phyloP scores from a whole-genome alignment of 192 early-diverging fungal species.

The Ambispora gerdemannii region DNA sequence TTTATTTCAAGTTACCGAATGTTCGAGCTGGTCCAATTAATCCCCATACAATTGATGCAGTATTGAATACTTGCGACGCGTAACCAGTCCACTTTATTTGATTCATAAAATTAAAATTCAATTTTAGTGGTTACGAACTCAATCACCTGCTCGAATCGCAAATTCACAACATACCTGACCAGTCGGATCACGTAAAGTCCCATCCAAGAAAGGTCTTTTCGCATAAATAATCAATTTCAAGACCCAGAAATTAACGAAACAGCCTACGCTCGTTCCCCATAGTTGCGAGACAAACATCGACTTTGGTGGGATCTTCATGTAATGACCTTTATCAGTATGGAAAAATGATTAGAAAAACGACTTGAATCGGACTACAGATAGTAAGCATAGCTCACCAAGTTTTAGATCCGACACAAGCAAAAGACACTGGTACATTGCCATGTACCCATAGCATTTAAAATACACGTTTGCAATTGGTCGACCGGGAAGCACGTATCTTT shows the following conservation, averaged over 20 bases:
- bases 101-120: too few species aligned
- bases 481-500: conserved; percentile 64
- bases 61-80: conserved; percentile 42
- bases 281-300: conserved; percentile 62
- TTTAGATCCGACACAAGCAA: conserved; percentile 72
- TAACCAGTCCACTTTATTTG: conserved; percentile 28
- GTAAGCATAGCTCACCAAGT: conserved; percentile 42
- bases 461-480: conserved; percentile 47
- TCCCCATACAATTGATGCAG: conserved; percentile 63
- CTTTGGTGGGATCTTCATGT: conserved; percentile 69
- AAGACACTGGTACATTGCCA: conserved; percentile 69
- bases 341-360: background rate
- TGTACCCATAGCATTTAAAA: conserved; percentile 58
- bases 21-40: conserved; percentile 54
- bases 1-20: conserved; percentile 47
- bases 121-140: too few species aligned
- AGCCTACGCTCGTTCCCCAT: conserved; percentile 50
- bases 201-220: conserved; percentile 31
- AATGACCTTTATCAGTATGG: conserved; percentile 45
- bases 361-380: background rate
- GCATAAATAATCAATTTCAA: conserved; percentile 32
- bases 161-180: conserved; percentile 39
- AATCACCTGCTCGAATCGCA: too few species aligned
- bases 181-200: conserved; percentile 38
- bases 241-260: conserved; percentile 40